Evolutionary conservation across 805 yeast species (phyloP), one percentile per base, ranked within the genome.

Genomic region (Candida ipomoeae): DNA sequence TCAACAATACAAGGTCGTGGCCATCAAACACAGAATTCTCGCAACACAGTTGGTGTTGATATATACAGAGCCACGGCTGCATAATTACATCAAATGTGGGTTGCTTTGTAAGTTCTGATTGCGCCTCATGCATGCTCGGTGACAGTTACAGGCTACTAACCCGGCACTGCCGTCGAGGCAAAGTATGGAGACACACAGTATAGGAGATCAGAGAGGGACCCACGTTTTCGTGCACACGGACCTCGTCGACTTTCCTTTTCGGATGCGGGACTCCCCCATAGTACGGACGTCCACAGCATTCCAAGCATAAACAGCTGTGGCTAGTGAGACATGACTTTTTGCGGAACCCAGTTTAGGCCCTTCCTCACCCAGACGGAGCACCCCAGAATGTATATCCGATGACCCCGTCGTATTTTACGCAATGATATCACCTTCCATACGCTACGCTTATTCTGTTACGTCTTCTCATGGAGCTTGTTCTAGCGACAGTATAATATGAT

Each of bases 111-210:
- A 13, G 34, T 15, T 6, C 11, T 3, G 20, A 26, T 40, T 42
- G 45, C 31, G 45, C 38, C 38, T 34, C 37, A 42, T 33, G 45
- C 45, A 21, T 33, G 45, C n/a, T 15, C 26, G 32, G 31, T 42
- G 45, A 42, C 38, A 20, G 20, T 33, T 42, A 17, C 38, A 32
- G 6, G 45, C 37, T 7, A 31, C 10, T 32, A 39, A 39, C 32
- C 21, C 43, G 34, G 31, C 21, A 14, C 32, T 14, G 18, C 32
- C 17, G 40, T 39, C 32, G 41, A 21, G 11, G 13, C 21, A 6
- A 37, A 35, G n/a, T 20, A 14, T 8, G 31, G 32, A 6, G 13
- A 8, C 13, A 37, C n/a, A 20, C 26, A 38, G 11, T 8, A 39
- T 13, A n/a, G 41, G 13, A 14, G 41, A 21, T 23, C n/a, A 39